phyloP scores from a whole-genome alignment of 176 grass and related monocot species.

The Phoenix dactylifera region DNA sequence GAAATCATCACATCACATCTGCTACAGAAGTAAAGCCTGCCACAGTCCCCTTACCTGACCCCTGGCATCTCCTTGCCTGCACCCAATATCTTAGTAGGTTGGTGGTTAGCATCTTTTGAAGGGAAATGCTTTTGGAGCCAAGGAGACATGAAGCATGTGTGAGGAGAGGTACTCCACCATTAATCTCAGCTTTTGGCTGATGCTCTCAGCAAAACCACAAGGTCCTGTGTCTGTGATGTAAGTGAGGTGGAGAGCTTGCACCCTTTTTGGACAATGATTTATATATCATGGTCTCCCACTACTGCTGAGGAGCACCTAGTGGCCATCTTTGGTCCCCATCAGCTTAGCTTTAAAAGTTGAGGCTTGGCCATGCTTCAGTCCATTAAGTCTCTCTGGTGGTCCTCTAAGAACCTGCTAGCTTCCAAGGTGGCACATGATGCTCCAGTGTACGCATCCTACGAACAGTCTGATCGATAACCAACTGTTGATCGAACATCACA shows the following conservation, averaged over 20 bases:
- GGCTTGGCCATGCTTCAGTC: too few relatives aligned
- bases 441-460: too few relatives aligned
- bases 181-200: slow-evolving; percentile 19
- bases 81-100: slow-evolving; percentile 11
- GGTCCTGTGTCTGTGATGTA: not conserved
- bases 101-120: slow-evolving; percentile 20
- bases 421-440: too few relatives aligned
- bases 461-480: too few relatives aligned
- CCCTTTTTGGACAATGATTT: slow-evolving; percentile 65
- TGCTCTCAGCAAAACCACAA: slow-evolving; percentile 7
- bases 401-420: too few relatives aligned
- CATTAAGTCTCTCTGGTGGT: too few relatives aligned
- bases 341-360: too few relatives aligned
- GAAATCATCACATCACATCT: slow-evolving; percentile 11
- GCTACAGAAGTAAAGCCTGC: slow-evolving; percentile 3
- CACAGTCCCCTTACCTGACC: not conserved
- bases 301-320: not conserved
- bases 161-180: slow-evolving; percentile 19
- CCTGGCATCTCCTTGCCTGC: slow-evolving; percentile 10
- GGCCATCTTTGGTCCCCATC: not conserved
- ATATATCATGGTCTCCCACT: slow-evolving; percentile 50
- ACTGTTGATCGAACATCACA: too few relatives aligned
- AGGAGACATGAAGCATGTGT: slow-evolving; percentile 49
- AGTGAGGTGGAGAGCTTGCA: slow-evolving; percentile 10
- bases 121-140: slow-evolving; percentile 22